A percentile compares a stretch with the other conserved stretches of the same genome.
Evolutionary conservation across 805 yeast species (phyloP).

Genomic region (Spathaspora boniae): DNA sequence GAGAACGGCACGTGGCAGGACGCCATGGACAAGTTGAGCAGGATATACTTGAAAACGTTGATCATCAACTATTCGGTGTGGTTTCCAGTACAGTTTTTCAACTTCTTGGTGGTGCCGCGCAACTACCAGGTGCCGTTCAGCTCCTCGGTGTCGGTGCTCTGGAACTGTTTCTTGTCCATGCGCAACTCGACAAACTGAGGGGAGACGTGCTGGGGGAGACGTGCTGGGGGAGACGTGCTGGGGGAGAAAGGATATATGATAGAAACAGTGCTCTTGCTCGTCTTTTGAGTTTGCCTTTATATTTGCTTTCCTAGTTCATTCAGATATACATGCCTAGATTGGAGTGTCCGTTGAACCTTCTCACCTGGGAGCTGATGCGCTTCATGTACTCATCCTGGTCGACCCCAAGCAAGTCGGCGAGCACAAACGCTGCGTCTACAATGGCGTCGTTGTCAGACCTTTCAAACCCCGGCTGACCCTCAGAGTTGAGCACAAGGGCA

Average conservation of each 20-base stretch:
- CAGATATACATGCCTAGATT: conserved; percentile 28
- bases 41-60: conserved; percentile 64
- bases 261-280: too few species aligned
- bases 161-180: conserved; percentile 92
- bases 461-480: conserved; percentile 61
- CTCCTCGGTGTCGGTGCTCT: conserved; percentile 77
- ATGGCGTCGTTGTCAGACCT: conserved; percentile 45
- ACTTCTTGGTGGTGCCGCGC: conserved; percentile 66
- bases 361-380: conserved; percentile 15
- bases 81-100: conserved; percentile 78
- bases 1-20: conserved; percentile 71
- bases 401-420: conserved; percentile 11
- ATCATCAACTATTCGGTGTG: conserved; percentile 71
- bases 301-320: neutral
- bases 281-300: neutral
- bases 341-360: conserved; percentile 22
- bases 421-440: conserved; percentile 26
- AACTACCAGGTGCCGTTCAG: conserved; percentile 87
- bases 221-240: neutral
- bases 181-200: conserved; percentile 42
- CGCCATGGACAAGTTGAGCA: conserved; percentile 58
- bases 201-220: neutral
- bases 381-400: conserved; percentile 11
- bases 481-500: conserved; percentile 46
- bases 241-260: neutral